Evolutionary conservation across 1,284 basidiomycete genomes (phyloP), one percentile per base, ranked within the genome.

Genomic region (Sutorius eximius): DNA sequence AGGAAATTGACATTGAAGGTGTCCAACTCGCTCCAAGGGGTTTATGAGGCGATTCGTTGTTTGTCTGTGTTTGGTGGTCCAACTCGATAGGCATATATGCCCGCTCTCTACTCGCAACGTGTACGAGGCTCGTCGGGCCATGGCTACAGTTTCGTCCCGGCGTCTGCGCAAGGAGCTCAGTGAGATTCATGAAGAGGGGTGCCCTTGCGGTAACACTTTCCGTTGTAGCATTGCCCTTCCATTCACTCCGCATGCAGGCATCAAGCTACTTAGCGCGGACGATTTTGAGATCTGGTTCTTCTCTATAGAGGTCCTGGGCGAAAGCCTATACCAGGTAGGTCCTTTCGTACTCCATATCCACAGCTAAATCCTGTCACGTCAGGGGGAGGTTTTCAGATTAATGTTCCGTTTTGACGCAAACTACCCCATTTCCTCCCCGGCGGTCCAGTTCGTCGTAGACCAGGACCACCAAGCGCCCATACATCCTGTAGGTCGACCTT

Each of bases 381-480:
- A 92, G 90, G 85, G 79, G 50, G 89, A 92, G 73, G 80, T 78
- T 50, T 86, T 90, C 69, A 85, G 82, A 52, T 77, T 92, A 37
- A 85, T 84, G 74, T 91, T 92, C 70, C 79, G 83, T 61, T 92
- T 92, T 66, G 88, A 91, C 61, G 40, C 76, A 3, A 78, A 81
- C 61, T 91, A 91, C 70, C 90, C 89, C 3, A 91, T 92, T 65
- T 86, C 87, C 5, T 82, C 89, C 1, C 89, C 89, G n/a, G 87
- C 88, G 15, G 89, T 92, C 18, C 86, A 88, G 64, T 92, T 92
- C 62, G 82, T 91, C 37, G 82, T 87, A 15, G 80, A 80, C 51
- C 77, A 85, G 45, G 76, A 78, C 44, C 76, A 76, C 56, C 72
- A 82, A 61, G 79, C 87, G 18, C 89, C 90, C 15, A 67, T 87